Base-by-base conservation (phyloP, 306 rosid genomes). In the Gleditsia sinensis region DNA sequence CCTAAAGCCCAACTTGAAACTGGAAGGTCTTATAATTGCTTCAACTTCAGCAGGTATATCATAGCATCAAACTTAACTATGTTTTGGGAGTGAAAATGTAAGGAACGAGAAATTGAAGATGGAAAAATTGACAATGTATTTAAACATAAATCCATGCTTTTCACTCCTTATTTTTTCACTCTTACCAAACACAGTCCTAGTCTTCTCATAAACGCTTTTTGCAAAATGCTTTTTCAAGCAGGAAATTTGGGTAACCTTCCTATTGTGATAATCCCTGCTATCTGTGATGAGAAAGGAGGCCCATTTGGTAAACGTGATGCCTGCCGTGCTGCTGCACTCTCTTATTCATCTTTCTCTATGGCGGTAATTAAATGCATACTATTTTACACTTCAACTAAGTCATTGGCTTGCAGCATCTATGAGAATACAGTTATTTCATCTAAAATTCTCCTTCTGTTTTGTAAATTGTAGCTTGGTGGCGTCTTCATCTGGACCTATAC, bases 221-320 rank as follows among this genome's bases (percentile, higher is more conserved):
- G 30, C 24, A 58, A 40, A 72, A 14, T 20, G 27, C 49, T 53
- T 78, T 14, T 65, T 30, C 64, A 64, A 78, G 74, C 79, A 95
- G 99, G 96, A 72, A 95, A 95, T 82, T 72, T 95, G 93, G 98
- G 99, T 2, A 92, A 92, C 81, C 86, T 95, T 71, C 88, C 87
- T 24, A 78, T 95, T 53, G 90, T 95, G 50, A 67, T 92, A 12
- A 56, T 95, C 67, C 99, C 99, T 50, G 96, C 99, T 24, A 84
- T 86, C 54, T 94, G 99, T 74, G 53, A 83, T 43, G 89, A 92
- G 73, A 87, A 75, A 5, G 95, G 92, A 58, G 88, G 83, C 21
- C 99, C 99, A 34, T 92, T 95, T 54, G 98, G 99, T 27, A 55
- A 77, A 33, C 83, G 8, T 24, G 64, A 66, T 16, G 43, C 68